Conservation (phyloP, 768 basidiomycete species). For the Paxillus rubicundulus region DNA sequence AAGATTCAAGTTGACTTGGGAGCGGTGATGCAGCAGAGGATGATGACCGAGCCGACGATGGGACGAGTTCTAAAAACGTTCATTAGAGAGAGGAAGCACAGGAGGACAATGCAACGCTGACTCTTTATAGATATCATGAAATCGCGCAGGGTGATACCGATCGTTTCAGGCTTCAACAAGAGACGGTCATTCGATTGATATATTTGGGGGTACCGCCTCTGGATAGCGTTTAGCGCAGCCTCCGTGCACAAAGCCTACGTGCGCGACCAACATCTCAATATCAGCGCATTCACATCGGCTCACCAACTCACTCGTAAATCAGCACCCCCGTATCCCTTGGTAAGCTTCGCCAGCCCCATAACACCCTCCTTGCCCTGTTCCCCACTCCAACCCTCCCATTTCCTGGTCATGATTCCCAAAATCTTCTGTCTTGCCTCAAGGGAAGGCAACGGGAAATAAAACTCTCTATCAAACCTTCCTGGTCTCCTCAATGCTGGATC, state of each 20-base stretch:
- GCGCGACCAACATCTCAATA: neutral
- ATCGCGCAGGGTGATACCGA: conserved; percentile 80
- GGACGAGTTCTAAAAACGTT: conserved; percentile 70
- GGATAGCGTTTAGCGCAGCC: conserved; percentile 94
- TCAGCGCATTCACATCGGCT: conserved; percentile 1
- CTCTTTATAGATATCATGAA: conserved; percentile 98
- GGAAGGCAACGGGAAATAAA: conserved; percentile 83
- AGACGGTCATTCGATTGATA: conserved; percentile 89
- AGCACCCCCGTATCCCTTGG: conserved; percentile 98
- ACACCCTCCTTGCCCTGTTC: conserved; percentile 46
- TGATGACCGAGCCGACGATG: conserved; percentile 90
- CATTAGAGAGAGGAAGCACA: conserved; percentile 2
- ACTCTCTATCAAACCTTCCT: conserved; percentile 91
- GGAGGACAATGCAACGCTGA: conserved; percentile 36
- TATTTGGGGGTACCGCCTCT: conserved; percentile 94
- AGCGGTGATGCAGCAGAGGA: conserved; percentile 83
- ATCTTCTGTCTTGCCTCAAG: conserved; percentile 86
- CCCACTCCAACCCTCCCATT: conserved; percentile 83
- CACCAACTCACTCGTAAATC: conserved; percentile 77
- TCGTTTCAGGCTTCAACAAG: conserved; percentile 80
- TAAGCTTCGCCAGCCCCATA: conserved; percentile 77
- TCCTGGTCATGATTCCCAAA: conserved; percentile 82
- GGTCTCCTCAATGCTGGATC: conserved; percentile 94
- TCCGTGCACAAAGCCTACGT: conserved; percentile 90
- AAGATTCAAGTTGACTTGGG: conserved; percentile 78